Percentiles rank a stretch among this genome's conserved stretches.
Evolutionary conservation across 2,329 filamentous ascomycete species (phyloP).

Genomic region (Colletotrichum lini): DNA sequence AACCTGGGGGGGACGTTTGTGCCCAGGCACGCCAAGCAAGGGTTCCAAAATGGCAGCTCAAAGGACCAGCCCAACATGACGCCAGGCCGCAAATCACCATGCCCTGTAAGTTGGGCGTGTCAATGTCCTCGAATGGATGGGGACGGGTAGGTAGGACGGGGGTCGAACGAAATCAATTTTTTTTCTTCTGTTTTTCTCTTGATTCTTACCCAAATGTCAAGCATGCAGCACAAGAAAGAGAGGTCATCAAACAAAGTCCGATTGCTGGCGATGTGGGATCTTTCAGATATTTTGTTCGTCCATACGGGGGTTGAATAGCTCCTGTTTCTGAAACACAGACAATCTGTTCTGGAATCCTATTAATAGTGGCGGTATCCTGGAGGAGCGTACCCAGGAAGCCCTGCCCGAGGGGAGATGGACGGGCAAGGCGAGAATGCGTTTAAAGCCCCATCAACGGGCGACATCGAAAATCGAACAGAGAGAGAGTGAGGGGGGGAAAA

Average conservation of each 20-base stretch:
- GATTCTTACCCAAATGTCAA: not conserved
- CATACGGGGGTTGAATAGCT: slow-evolving; percentile 31
- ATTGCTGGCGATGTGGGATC: not conserved
- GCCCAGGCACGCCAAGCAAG: slow-evolving; percentile 6
- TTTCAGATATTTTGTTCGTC: slow-evolving; percentile 5
- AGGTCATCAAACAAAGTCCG: slow-evolving; percentile 3
- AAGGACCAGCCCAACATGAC: slow-evolving; percentile 9
- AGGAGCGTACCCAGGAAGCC: slow-evolving; percentile 18
- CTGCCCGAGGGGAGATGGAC: slow-evolving; percentile 25
- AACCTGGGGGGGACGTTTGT: slow-evolving; percentile 31
- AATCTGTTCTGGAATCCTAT: slow-evolving; percentile 42
- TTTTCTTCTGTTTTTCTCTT: no score
- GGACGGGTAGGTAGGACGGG: no score
- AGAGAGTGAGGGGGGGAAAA: not conserved
- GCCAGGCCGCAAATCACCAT: slow-evolving; percentile 2
- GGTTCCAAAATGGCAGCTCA: not conserved
- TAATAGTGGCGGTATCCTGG: slow-evolving; percentile 40
- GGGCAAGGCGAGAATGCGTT: slow-evolving; percentile 14
- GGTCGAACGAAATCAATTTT: no score
- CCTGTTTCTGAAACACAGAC: slow-evolving; percentile 39
- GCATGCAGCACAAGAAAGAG: not conserved
- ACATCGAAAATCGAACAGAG: not conserved
- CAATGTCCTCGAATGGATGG: not conserved
- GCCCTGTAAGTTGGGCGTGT: not conserved
- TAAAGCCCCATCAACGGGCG: not conserved